phyloP scores from a whole-genome alignment of 331 rosid genomes.

The Prunus yedoensis region DNA sequence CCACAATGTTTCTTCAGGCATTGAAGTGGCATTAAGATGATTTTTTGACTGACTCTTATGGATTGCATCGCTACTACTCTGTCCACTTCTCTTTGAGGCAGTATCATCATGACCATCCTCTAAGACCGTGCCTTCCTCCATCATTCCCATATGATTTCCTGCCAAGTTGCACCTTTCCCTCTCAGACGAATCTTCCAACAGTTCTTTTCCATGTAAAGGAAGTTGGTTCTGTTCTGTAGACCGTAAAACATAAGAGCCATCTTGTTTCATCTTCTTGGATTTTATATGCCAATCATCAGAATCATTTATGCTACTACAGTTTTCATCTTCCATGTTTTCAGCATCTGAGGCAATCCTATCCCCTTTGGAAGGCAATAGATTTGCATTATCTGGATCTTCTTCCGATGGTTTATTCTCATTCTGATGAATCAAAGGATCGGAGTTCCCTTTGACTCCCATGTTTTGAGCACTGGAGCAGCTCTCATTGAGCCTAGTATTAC shows the following conservation, averaged over 20 bases:
- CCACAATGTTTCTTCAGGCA: constrained; percentile 15
- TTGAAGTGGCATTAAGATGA: constrained; percentile 19
- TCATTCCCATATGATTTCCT: constrained; percentile 17
- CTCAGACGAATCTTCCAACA: constrained; percentile 30
- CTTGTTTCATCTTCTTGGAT: constrained; percentile 38
- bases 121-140: constrained; percentile 19
- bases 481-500: constrained; percentile 26
- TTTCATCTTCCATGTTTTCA: constrained; percentile 31
- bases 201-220: constrained; percentile 31
- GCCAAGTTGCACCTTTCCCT: neutral
- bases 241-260: constrained; percentile 23
- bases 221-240: constrained; percentile 30
- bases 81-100: constrained; percentile 29
- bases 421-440: constrained; percentile 24
- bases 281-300: constrained; percentile 27
- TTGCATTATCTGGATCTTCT: constrained; percentile 20
- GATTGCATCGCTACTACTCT: constrained; percentile 18
- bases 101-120: constrained; percentile 23
- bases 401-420: constrained; percentile 20
- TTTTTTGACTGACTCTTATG: constrained; percentile 28
- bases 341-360: constrained; percentile 22
- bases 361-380: constrained; percentile 44
- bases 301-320: constrained; percentile 24
- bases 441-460: constrained; percentile 32
- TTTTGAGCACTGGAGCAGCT: constrained; percentile 29